A percentile compares a stretch with the other conserved stretches of the same genome.
Evolutionary conservation across 176 grass and related monocot genomes (phyloP).

Genomic region (Dendrocalamus sinicus): DNA sequence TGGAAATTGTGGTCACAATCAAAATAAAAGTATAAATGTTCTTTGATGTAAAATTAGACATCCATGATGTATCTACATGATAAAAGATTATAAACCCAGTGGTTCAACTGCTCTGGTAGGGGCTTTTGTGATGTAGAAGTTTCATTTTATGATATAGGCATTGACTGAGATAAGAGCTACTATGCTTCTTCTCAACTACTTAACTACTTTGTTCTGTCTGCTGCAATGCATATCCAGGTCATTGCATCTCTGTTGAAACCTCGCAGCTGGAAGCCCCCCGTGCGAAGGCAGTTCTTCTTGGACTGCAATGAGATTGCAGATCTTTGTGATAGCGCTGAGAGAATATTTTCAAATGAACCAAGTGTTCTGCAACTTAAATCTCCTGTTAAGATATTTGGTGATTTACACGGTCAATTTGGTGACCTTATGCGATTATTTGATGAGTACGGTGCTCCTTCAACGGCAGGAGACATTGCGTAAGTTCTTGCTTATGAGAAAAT

Average conservation of each 20-base stretch:
- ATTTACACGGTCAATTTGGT: constrained; percentile 97
- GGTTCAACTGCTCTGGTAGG: not conserved
- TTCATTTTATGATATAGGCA: not conserved
- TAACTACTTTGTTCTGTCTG: constrained; percentile 37
- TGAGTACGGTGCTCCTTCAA: constrained; percentile 98
- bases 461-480: constrained; percentile 95
- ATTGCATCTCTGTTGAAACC: constrained; percentile 93
- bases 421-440: constrained; percentile 97
- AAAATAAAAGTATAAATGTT: constrained; percentile 13
- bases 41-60: constrained; percentile 27
- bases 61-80: constrained; percentile 2
- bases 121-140: constrained; percentile 9
- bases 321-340: constrained; percentile 91
- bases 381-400: constrained; percentile 96
- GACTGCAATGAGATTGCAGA: constrained; percentile 99
- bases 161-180: constrained; percentile 20
- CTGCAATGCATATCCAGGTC: constrained; percentile 59
- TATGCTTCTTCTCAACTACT: constrained; percentile 1
- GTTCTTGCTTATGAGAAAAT: constrained; percentile 41
- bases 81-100: constrained; percentile 27
- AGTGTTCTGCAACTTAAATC: constrained; percentile 94
- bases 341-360: constrained; percentile 95
- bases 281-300: constrained; percentile 91
- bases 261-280: constrained; percentile 95
- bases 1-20: constrained; percentile 1